Percentiles rank a stretch among this genome's conserved stretches.
Evolutionary conservation across 2,329 filamentous ascomycete genomes (phyloP).

Genomic region (Plenodomus lindquistii): DNA sequence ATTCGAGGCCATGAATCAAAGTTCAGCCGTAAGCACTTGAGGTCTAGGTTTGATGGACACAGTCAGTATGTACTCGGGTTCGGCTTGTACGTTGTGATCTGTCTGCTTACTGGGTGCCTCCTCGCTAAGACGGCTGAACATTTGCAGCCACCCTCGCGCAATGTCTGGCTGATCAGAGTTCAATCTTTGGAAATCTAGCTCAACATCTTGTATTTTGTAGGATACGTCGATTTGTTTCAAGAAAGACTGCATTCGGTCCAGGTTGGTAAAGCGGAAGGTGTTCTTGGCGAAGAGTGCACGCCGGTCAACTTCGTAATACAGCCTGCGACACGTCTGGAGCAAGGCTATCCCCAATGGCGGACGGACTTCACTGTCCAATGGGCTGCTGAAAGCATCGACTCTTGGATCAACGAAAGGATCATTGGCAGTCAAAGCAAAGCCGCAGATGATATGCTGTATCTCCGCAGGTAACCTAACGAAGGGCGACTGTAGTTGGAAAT

Average conservation of each 20-base stretch:
- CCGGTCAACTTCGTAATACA: conserved; percentile 39
- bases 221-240: conserved; percentile 10
- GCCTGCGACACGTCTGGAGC: conserved; percentile 41
- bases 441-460: conserved; percentile 41
- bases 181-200: conserved; percentile 42
- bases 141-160: conserved; percentile 43
- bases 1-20: conserved; percentile 41
- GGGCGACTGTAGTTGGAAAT: conserved; percentile 36
- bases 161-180: conserved; percentile 25
- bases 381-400: background rate
- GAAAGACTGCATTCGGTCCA: conserved; percentile 36
- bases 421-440: conserved; percentile 29
- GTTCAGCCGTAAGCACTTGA: conserved; percentile 42
- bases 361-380: background rate
- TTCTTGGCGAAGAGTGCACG: conserved; percentile 39
- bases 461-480: conserved; percentile 40
- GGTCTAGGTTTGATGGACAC: conserved; percentile 6
- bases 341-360: conserved; percentile 28
- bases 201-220: conserved; percentile 27
- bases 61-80: background rate
- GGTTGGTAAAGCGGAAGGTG: conserved; percentile 43
- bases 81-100: background rate
- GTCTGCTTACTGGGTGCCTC: background rate
- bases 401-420: conserved; percentile 31
- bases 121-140: background rate